These are phyloP conservation scores for Eremomyces bilateralis DNA, from an alignment of 495 filamentous ascomycete genomes.

Conservation along the genomic window DNA sequence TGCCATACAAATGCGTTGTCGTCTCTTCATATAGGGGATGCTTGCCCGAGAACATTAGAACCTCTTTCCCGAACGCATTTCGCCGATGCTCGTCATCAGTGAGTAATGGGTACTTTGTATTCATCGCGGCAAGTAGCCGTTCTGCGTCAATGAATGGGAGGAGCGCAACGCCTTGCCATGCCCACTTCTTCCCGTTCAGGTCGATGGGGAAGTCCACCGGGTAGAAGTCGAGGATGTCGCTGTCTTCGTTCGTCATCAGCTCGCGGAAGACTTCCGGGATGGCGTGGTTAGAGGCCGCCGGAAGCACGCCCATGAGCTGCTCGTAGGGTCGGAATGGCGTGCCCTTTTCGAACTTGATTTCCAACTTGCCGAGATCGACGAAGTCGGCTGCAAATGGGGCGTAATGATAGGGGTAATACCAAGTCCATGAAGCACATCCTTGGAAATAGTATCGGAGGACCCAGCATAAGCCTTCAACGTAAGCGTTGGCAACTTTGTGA, in stretches of 20 bases:
- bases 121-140: constrained; percentile 63
- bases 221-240: constrained; percentile 93
- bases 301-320: constrained; percentile 95
- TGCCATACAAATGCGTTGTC: constrained; percentile 68
- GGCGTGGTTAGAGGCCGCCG: constrained; percentile 75
- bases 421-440: constrained; percentile 92
- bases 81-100: constrained; percentile 55
- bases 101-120: constrained; percentile 57
- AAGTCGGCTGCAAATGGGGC: constrained; percentile 96
- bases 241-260: constrained; percentile 70
- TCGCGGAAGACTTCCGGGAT: constrained; percentile 70
- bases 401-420: constrained; percentile 98
- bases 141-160: constrained; percentile 93
- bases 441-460: constrained; percentile 97
- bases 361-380: constrained; percentile 56
- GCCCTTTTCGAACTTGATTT: constrained; percentile 67
- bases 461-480: constrained; percentile 96
- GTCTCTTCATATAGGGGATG: constrained; percentile 70
- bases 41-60: constrained; percentile 59
- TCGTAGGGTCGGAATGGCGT: constrained; percentile 80
- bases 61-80: constrained; percentile 63
- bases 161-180: constrained; percentile 88
- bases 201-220: constrained; percentile 85
- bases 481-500: constrained; percentile 73
- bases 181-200: constrained; percentile 93